Base-by-base conservation (phyloP, 2,329 filamentous ascomycete genomes). In the Aureobasidium namibiae region DNA sequence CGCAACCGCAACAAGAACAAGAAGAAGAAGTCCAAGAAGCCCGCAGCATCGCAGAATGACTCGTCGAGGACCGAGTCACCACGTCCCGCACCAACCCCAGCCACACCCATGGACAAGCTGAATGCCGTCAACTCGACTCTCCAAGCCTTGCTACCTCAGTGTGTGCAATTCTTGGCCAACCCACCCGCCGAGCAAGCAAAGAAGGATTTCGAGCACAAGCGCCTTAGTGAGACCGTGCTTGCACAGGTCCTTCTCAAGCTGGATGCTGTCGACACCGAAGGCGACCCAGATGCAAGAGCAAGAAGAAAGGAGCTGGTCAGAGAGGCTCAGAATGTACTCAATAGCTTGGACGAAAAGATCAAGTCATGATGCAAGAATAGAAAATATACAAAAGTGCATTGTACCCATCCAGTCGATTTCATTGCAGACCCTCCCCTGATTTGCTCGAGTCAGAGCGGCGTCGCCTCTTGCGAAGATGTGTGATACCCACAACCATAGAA, bases 201-300 rank as follows among this genome's bases (percentile, higher is more conserved):
- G 77, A 77, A 82, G 52, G 80, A 82, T 14, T 88, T 90, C 34
- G 87, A 92, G 67, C 86, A 92, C 70, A 85, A 87, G 69, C 86
- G 82, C 69, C 72, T 94, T 18, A 85, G 83, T 4, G 89, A 94
- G 76, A 89, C 86, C 4, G 81, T 91, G 39, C 78, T 94, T 77
- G 83, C 86, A 62, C 87, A 91, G 65, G 83, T 91, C 2, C 68
- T 92, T 38, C 74, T 94, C 63, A 92, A 92, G 74, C 72, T 90
- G 39, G 89, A 94, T 69, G 85, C 81, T 23, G 83, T 92, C 2
- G 88, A 92, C 65, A 86, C 85, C 0, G 85, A 87, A 49, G 88
- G 87, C 5, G 83, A 89, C 64, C 70, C 76, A 10, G 83, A 86
- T 13, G 83, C 87, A 26, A 79, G 88, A 62, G 73, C 78, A 13